Conservation (phyloP, 1,139 yeast genomes). For the Candida sp. region DNA sequence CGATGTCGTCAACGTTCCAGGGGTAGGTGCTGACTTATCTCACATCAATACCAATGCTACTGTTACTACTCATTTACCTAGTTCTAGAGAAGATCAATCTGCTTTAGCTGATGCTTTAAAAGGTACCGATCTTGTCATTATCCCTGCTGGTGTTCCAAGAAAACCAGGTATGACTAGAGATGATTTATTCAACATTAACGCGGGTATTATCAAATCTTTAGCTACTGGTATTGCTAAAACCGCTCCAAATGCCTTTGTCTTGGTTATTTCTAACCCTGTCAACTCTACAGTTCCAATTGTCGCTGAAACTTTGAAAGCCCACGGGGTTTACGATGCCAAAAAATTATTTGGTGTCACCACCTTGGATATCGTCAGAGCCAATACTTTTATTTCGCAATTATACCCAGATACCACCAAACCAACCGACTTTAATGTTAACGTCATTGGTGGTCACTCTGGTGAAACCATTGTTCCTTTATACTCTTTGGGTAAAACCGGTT, state of each 20-base stretch:
- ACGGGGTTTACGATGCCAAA: conserved; percentile 88
- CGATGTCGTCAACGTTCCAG: conserved; percentile 93
- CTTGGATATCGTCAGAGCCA: conserved; percentile 89
- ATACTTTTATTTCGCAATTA: conserved; percentile 83
- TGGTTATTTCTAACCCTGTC: conserved; percentile 94
- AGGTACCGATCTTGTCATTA: conserved; percentile 83
- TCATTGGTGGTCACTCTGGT: conserved; percentile 99
- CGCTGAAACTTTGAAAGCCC: conserved; percentile 85
- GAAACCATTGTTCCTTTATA: conserved; percentile 95
- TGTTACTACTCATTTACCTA: conserved; percentile 79
- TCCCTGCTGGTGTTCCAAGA: conserved; percentile 99
- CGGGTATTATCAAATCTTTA: conserved; percentile 90
- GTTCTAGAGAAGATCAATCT: conserved; percentile 59
- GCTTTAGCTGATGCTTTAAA: conserved; percentile 77
- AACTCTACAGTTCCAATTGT: conserved; percentile 99
- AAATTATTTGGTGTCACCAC: conserved; percentile 97
- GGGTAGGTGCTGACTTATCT: conserved; percentile 95
- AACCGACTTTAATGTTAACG: conserved; percentile 69
- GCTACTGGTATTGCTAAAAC: conserved; percentile 85
- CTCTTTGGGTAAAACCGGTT: conserved; percentile 51
- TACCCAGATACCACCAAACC: conserved; percentile 52
- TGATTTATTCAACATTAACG: conserved; percentile 96
- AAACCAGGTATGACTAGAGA: conserved; percentile 99
- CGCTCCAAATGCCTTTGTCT: conserved; percentile 85
- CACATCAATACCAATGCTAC: conserved; percentile 90